These are phyloP conservation scores for Komagataea norvegica DNA, from an alignment of 1,139 yeast species.

Conservation along the genomic window DNA sequence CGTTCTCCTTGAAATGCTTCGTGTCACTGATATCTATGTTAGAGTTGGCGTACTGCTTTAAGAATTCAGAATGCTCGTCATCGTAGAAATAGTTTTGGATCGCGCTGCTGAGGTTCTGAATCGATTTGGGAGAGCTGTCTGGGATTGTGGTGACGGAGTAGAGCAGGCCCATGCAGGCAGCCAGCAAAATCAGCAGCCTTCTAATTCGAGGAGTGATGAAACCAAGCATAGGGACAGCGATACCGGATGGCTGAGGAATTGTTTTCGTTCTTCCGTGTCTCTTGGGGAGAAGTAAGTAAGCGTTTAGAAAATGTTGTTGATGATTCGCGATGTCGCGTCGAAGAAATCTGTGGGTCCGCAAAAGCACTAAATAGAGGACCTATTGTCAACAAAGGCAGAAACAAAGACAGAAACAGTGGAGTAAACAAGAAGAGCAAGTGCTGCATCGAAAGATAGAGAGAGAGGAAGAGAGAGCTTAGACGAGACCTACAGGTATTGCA, in stretches of 20 bases:
- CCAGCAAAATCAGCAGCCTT: slow-evolving; percentile 7
- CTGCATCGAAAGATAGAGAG: too few relatives aligned
- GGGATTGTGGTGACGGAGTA: slow-evolving; percentile 9
- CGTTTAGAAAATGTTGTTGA: too few relatives aligned
- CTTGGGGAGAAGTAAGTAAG: too few relatives aligned
- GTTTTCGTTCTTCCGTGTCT: too few relatives aligned
- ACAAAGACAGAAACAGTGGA: too few relatives aligned
- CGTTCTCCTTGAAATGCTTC: slow-evolving; percentile 2
- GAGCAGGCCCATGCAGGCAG: slow-evolving; percentile 1
- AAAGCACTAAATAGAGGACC: too few relatives aligned
- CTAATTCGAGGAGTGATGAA: slow-evolving; percentile 9
- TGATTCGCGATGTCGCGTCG: too few relatives aligned
- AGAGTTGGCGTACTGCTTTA: slow-evolving; percentile 15
- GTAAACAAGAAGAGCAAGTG: too few relatives aligned
- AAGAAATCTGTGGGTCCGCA: too few relatives aligned
- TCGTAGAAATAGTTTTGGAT: slow-evolving; percentile 6
- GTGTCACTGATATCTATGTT: slow-evolving; percentile 13
- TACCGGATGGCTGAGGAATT: background rate
- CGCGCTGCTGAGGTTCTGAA: background rate
- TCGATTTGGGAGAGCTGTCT: slow-evolving; percentile 1
- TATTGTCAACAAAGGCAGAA: too few relatives aligned
- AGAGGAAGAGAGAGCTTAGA: too few relatives aligned
- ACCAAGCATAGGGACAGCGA: slow-evolving; percentile 3
- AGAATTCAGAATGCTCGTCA: slow-evolving; percentile 4
- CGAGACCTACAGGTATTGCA: too few relatives aligned